Conservation (phyloP, 768 basidiomycete species). For the Phlegmacium glaucopus region DNA sequence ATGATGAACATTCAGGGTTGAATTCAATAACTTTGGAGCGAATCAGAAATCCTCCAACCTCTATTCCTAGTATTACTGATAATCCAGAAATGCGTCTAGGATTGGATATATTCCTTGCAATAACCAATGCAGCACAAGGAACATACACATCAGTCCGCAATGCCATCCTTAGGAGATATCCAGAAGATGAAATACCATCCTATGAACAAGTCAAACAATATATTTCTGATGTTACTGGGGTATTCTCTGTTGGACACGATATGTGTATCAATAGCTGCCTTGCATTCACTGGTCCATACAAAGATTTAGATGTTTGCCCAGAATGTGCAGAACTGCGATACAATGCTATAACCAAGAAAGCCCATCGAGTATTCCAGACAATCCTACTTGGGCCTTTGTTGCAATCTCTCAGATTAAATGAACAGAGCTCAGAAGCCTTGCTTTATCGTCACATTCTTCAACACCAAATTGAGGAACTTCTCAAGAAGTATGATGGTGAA, state of each 20-base stretch:
- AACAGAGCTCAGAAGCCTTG: too few relatives aligned
- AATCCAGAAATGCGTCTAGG: too few relatives aligned
- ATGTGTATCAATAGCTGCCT: slow-evolving; percentile 40
- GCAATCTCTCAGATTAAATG: too few relatives aligned
- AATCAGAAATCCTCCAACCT: slow-evolving; percentile 16
- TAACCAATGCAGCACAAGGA: slow-evolving; percentile 24
- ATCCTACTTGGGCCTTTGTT: too few relatives aligned
- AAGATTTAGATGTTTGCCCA: slow-evolving; percentile 4
- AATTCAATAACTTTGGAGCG: too few relatives aligned
- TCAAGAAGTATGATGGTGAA: too few relatives aligned
- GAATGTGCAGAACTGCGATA: slow-evolving; percentile 8
- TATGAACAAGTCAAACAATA: slow-evolving; percentile 10
- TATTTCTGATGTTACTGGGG: slow-evolving; percentile 23
- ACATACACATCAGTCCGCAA: slow-evolving; percentile 17
- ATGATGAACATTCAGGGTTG: too few relatives aligned
- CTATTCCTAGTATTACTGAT: slow-evolving; percentile 14
- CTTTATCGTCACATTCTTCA: too few relatives aligned
- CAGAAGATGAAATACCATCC: slow-evolving; percentile 11
- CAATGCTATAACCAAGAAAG: slow-evolving; percentile 9
- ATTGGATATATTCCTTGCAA: too few relatives aligned
- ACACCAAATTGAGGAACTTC: too few relatives aligned
- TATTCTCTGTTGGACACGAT: slow-evolving; percentile 25
- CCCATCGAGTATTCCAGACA: slow-evolving; percentile 14
- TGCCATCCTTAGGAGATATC: slow-evolving; percentile 16
- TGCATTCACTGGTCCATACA: slow-evolving; percentile 33